Evolutionary conservation across 2,329 filamentous ascomycete species (phyloP).

Genomic region (Aureobasidium sp.): DNA sequence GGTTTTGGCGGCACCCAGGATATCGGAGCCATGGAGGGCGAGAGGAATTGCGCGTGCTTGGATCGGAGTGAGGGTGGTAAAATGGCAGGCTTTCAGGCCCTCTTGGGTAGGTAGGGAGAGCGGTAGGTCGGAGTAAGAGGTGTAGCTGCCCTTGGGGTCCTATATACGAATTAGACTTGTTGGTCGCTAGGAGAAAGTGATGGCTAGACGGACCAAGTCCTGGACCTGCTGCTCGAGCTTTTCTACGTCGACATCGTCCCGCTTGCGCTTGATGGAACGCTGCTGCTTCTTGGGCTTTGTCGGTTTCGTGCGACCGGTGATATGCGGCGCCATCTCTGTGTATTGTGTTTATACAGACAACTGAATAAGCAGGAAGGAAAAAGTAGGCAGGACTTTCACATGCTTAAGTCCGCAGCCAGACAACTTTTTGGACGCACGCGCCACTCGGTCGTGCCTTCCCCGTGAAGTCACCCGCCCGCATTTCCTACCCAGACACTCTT

Average conservation of each 20-base stretch:
- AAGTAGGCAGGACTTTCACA: conserved; percentile 6
- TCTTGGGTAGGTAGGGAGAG: conserved; percentile 70
- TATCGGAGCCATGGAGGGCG: conserved; percentile 75
- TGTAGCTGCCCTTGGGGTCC: conserved; percentile 53
- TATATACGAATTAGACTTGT: conserved; percentile 23
- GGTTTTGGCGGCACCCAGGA: conserved; percentile 90
- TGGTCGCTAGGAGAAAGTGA: background rate
- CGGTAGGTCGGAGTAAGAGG: conserved; percentile 74
- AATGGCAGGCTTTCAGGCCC: conserved; percentile 80
- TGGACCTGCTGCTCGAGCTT: conserved; percentile 36
- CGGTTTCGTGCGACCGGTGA: conserved; percentile 32
- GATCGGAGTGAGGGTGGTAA: conserved; percentile 82
- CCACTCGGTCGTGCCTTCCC: background rate
- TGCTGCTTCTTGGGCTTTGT: conserved; percentile 50
- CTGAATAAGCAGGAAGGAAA: background rate
- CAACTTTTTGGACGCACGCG: conserved; percentile 7
- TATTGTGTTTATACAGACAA: background rate
- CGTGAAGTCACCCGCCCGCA: background rate
- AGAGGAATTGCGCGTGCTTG: conserved; percentile 83
- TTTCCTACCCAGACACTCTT: background rate
- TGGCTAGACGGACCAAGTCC: conserved; percentile 27
- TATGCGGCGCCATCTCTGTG: conserved; percentile 4
- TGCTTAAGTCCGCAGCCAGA: background rate
- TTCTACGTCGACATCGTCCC: conserved; percentile 40
- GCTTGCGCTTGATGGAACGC: conserved; percentile 44